Conservation (phyloP, 495 filamentous ascomycete species). For the Pyronema omphalodes region DNA sequence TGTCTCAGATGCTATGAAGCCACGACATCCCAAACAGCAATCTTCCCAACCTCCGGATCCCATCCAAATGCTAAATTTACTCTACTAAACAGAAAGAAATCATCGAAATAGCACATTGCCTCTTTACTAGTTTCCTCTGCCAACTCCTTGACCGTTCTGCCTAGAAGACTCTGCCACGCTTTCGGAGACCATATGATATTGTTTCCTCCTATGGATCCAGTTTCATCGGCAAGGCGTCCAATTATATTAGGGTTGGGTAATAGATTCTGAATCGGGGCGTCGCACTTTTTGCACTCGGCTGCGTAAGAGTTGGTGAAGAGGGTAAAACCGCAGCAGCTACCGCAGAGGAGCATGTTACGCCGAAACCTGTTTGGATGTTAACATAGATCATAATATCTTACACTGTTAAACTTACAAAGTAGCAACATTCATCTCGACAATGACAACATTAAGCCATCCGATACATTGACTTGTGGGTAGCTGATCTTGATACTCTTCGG, state of each 20-base stretch:
- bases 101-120: conserved; percentile 18
- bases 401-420: conserved; percentile 1
- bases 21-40: conserved; percentile 10
- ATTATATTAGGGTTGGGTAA: conserved; percentile 4
- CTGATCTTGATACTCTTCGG: not conserved
- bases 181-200: conserved; percentile 18
- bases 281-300: not conserved
- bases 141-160: conserved; percentile 15
- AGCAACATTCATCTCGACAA: conserved; percentile 4
- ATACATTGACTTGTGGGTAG: not conserved
- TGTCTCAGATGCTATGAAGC: not conserved
- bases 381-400: not conserved
- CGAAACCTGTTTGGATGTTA: not conserved
- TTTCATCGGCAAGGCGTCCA: not conserved
- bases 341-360: conserved; percentile 2
- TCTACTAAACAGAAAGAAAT: conserved; percentile 17
- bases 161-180: conserved; percentile 24
- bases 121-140: conserved; percentile 4
- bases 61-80: conserved; percentile 19
- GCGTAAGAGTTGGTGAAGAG: not conserved
- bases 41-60: conserved; percentile 13
- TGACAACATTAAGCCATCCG: conserved; percentile 4
- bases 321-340: conserved; percentile 3
- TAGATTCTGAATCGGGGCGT: not conserved
- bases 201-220: conserved; percentile 1